Conservation (phyloP, 352 stramenopile genomes). For the Phytophthora parvispora region DNA sequence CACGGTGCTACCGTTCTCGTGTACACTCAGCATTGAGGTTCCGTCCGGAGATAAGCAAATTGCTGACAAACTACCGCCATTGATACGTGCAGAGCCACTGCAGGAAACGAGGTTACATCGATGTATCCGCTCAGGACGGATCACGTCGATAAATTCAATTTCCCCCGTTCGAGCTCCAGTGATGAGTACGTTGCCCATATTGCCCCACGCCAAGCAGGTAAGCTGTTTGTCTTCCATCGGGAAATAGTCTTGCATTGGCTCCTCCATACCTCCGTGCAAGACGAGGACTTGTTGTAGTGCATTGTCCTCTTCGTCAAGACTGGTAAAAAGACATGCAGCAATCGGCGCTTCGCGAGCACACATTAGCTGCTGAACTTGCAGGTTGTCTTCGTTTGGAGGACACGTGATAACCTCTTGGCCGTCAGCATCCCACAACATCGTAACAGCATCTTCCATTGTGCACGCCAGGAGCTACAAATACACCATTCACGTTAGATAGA, state of each 20-base stretch:
- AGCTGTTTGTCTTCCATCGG: constrained; percentile 46
- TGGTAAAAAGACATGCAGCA: constrained; percentile 38
- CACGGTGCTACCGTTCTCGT: constrained; percentile 28
- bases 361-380: constrained; percentile 37
- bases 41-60: constrained; percentile 49
- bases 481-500: too few species aligned
- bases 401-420: constrained; percentile 37
- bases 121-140: constrained; percentile 34
- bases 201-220: constrained; percentile 48
- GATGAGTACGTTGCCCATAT: constrained; percentile 32
- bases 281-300: constrained; percentile 44
- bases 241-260: constrained; percentile 47
- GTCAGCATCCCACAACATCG: constrained; percentile 44
- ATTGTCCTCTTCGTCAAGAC: constrained; percentile 33
- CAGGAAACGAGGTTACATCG: constrained; percentile 36
- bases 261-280: constrained; percentile 41
- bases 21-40: constrained; percentile 42
- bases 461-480: constrained; percentile 38
- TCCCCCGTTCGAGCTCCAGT: constrained; percentile 33
- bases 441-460: constrained; percentile 35
- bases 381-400: constrained; percentile 26
- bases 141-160: constrained; percentile 49
- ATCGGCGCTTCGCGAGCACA: constrained; percentile 44
- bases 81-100: constrained; percentile 9
- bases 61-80: constrained; percentile 20